Evolutionary conservation across 208 protist species (phyloP), one percentile per base, ranked within the genome.

Genomic region (Crithidia fasciculata): DNA sequence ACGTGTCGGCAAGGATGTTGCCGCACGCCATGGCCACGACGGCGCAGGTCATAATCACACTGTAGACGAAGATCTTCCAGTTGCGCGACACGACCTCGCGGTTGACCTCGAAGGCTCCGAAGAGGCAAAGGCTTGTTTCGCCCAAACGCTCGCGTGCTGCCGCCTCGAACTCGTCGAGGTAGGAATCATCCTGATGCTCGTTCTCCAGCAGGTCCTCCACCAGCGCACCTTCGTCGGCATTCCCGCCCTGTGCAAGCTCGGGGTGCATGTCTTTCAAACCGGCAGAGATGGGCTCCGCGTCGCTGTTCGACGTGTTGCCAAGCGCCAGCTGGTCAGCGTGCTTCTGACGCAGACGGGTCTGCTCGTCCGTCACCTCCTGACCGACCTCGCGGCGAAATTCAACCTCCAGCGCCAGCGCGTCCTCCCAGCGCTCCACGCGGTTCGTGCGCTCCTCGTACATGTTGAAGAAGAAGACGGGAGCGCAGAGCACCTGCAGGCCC

Each of bases 381-480:
- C 74, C 71, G 15, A 64, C 39, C 58, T 82, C 78, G 18, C 69
- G 44, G 60, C 75, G 55, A 18, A 76, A 8, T 50, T 84, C 65
- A 13, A 50, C 58, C 50, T 76, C 68, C 6, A 79, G 37, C 3
- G 80, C 61, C 54, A 72, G 15, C 18, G 59, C 64, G 71, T 91
- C 85, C 44, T 85, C 80, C 16, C 19, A 15, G 50, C 86, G 87
- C 57, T 90, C 86, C 47, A 72, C 79, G 6, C 66, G 65, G 74
- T 94, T 92, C 12, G 18, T 67, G 15, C 66, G n/a, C 85, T 94
- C 89, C 41, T 69, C 86, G 56, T 83, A 87, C 80, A 78, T 76
- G 78, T 94, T 94, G 54, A 88, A 82, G 52, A 86, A n/a, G 57
- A 86, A 90, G 71, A 92, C 69, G 19, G 81, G 4, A 12, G 52